Evolutionary conservation across 2,329 filamentous ascomycete genomes (phyloP), one percentile per base, ranked within the genome.

Genomic region (Fusarium sp.): DNA sequence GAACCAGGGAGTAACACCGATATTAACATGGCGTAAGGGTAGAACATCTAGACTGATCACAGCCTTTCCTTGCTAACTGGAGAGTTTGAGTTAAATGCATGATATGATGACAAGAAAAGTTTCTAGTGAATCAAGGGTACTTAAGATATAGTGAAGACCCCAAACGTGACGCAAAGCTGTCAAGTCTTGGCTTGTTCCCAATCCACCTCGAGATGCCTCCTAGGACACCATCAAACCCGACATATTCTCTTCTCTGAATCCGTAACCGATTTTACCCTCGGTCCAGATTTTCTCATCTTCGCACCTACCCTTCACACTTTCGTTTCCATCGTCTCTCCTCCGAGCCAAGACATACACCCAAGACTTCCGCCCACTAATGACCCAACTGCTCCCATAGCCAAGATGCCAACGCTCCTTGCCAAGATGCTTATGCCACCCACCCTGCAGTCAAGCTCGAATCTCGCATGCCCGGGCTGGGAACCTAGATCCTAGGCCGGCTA

Each of bases 351-450:
- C 48, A 11, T 29, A 10, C 24, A 50, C 45, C 43, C 45, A 50
- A 50, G 45, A 29, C 45, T 50, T 50, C 24, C 45, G 31, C 52
- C 52, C 52, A 33, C 29, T 57, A 57, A 16, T 5, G 29, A 57
- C n/a, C 52, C 52, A 57, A 57, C n/a, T 16, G 20, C 29, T 57
- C 31, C 20, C 56, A 58, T 58, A 9, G 56, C 56, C 56, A 58
- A 58, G 56, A 58, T 58, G 56, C 56, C 22, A 37, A n/a, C 29
- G n/a, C 33, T 24, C 35, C 10, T 35, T 58, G 56, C 56, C 56
- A 58, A 58, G 56, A 39, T 58, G 56, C 56, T 57, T 57, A 57
- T 58, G 56, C 56, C 56, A 29, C 56, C 31, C 56, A 58, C 56
- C 22, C 56, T 35, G 33, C 56, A 24, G 56, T n/a, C 31, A 35